Conservation (phyloP, 768 basidiomycete species). For the Boletus subcaerulescens region DNA sequence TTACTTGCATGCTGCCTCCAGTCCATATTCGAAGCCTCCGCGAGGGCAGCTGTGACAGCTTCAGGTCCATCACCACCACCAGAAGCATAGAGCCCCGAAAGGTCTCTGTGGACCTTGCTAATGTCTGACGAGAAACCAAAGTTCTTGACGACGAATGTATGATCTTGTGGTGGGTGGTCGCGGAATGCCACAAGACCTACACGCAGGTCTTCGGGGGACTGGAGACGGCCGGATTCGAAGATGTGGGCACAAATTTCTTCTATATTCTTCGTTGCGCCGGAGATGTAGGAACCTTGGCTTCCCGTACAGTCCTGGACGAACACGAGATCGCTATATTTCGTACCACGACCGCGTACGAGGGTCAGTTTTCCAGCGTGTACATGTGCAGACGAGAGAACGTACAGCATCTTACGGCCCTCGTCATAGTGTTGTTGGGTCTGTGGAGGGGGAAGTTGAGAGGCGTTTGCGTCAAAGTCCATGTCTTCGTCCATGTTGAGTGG, state of each 20-base stretch:
- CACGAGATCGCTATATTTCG: constrained; percentile 70
- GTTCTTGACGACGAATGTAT: constrained; percentile 89
- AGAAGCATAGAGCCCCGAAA: constrained; percentile 81
- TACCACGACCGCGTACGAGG: background rate
- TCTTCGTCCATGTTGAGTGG: constrained; percentile 67
- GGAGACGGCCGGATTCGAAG: constrained; percentile 90
- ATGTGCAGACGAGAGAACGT: constrained; percentile 30
- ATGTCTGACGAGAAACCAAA: constrained; percentile 95
- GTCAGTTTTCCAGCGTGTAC: constrained; percentile 14
- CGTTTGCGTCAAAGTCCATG: constrained; percentile 60
- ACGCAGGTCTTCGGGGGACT: constrained; percentile 80
- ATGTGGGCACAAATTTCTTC: constrained; percentile 93
- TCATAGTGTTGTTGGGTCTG: constrained; percentile 36
- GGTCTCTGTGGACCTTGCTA: constrained; percentile 76
- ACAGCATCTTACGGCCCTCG: constrained; percentile 70
- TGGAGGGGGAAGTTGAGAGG: constrained; percentile 32
- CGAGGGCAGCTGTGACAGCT: constrained; percentile 91
- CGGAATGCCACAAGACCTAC: constrained; percentile 94
- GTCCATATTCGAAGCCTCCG: constrained; percentile 83
- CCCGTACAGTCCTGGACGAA: constrained; percentile 97
- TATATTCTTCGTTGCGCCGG: constrained; percentile 96
- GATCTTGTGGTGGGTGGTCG: constrained; percentile 97
- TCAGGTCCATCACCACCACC: constrained; percentile 96
- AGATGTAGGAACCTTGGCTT: constrained; percentile 84
- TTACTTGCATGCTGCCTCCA: constrained; percentile 88